Conservation (phyloP, 2,329 filamentous ascomycete species). For the Westerdykella sp. region DNA sequence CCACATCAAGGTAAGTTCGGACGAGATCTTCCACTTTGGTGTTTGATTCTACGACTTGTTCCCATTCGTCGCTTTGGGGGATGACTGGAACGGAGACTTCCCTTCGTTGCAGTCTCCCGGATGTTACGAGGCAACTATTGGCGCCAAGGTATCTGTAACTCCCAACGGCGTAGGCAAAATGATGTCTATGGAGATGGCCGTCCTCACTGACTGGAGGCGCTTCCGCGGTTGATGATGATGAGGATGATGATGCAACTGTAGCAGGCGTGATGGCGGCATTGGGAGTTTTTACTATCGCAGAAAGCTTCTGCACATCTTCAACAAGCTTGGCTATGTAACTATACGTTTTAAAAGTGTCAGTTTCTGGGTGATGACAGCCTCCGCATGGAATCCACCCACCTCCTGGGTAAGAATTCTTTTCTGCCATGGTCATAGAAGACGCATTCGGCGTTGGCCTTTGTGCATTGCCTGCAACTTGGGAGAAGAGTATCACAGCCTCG, state of each 20-base stretch:
- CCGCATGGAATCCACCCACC: constrained; percentile 10
- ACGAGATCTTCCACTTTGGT: constrained; percentile 26
- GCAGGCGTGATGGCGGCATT: not conserved
- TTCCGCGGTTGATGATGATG: constrained; percentile 4
- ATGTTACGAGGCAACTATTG: constrained; percentile 29
- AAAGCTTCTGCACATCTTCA: constrained; percentile 29
- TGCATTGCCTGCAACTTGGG: constrained; percentile 34
- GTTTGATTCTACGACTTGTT: constrained; percentile 18
- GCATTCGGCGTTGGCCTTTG: constrained; percentile 32
- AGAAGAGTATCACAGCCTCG: constrained; percentile 34
- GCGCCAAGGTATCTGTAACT: constrained; percentile 33
- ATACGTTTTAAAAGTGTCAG: not conserved
- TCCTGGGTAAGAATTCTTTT: constrained; percentile 26
- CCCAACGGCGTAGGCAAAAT: constrained; percentile 28
- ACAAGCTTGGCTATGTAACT: constrained; percentile 34
- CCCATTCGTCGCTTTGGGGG: constrained; percentile 22
- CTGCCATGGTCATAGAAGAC: constrained; percentile 32
- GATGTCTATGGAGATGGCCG: constrained; percentile 25
- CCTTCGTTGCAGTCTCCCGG: constrained; percentile 21
- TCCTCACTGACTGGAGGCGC: constrained; percentile 9
- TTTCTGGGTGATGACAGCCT: not conserved
- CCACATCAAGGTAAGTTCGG: constrained; percentile 22
- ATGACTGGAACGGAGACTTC: constrained; percentile 9
- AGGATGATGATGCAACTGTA: constrained; percentile 1
- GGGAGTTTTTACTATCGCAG: constrained; percentile 10